Percentiles rank a stretch among this genome's conserved stretches.
phyloP scores from a whole-genome alignment of 129 eudicot genomes.

The Escallonia rubra region DNA sequence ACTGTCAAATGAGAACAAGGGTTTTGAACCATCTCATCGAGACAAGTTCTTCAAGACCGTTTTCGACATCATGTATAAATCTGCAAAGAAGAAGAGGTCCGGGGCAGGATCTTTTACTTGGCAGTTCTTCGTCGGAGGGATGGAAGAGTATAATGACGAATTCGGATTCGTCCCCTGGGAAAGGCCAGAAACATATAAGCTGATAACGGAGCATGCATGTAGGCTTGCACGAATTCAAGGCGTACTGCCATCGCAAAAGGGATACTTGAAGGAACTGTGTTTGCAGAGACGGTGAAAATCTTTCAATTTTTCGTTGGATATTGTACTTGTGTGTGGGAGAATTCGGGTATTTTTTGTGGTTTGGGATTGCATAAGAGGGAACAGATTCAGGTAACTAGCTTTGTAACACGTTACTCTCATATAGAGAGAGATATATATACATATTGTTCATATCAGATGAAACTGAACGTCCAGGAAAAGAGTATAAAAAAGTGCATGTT shows the following conservation, averaged over 20 bases:
- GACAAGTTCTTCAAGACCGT: slow-evolving; percentile 56
- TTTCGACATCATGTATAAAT: slow-evolving; percentile 62
- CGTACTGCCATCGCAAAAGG: slow-evolving; percentile 27
- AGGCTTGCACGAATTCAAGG: slow-evolving; percentile 54
- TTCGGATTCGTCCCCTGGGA: slow-evolving; percentile 84
- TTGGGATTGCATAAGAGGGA: slow-evolving; percentile 9
- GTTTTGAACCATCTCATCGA: slow-evolving; percentile 53
- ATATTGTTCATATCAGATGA: not conserved
- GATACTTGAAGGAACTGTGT: slow-evolving; percentile 51
- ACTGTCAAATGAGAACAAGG: slow-evolving; percentile 58
- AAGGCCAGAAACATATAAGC: slow-evolving; percentile 42
- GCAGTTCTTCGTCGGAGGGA: slow-evolving; percentile 89
- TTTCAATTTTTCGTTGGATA: not conserved
- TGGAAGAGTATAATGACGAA: slow-evolving; percentile 81
- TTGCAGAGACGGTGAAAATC: slow-evolving; percentile 20
- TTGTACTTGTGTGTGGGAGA: slow-evolving; percentile 2
- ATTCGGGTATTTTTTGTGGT: slow-evolving; percentile 10
- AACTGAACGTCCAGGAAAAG: not conserved
- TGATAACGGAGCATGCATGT: slow-evolving; percentile 68
- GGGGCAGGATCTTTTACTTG: slow-evolving; percentile 90
- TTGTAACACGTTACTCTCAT: slow-evolving; percentile 12
- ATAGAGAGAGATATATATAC: slow-evolving; percentile 1
- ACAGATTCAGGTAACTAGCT: slow-evolving; percentile 2
- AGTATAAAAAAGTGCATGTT: no score
- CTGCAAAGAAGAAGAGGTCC: slow-evolving; percentile 54